Conservation (phyloP, 2,329 filamentous ascomycete genomes). For the Salinomyces thailandicus region DNA sequence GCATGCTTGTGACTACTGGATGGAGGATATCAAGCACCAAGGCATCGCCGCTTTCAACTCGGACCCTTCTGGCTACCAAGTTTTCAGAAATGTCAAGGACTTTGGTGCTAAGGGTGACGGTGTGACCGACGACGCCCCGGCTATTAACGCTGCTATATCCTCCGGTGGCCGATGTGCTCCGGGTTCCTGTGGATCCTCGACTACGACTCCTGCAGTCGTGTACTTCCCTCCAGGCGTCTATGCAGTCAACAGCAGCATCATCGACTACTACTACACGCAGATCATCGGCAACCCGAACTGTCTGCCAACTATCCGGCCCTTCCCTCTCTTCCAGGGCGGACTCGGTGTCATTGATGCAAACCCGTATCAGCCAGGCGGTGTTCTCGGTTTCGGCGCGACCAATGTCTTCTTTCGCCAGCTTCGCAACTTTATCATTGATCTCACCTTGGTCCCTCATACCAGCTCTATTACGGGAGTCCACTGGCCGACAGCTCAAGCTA, state of each 20-base stretch:
- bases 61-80: conserved; percentile 30
- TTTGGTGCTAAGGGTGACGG: conserved; percentile 38
- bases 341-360: conserved; percentile 44
- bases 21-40: conserved; percentile 39
- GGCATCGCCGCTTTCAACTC: conserved; percentile 39
- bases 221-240: conserved; percentile 44
- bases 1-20: conserved; percentile 23
- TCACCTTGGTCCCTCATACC: conserved; percentile 38
- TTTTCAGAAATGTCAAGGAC: conserved; percentile 41
- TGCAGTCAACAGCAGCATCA: conserved; percentile 44
- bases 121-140: conserved; percentile 46
- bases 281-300: conserved; percentile 51
- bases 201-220: conserved; percentile 45
- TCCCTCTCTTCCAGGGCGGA: conserved; percentile 36
- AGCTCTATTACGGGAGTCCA: conserved; percentile 35
- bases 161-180: conserved; percentile 33
- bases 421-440: conserved; percentile 55
- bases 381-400: conserved; percentile 34
- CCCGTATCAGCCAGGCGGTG: conserved; percentile 35
- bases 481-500: conserved; percentile 38
- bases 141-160: conserved; percentile 39
- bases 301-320: conserved; percentile 45
- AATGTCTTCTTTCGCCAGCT: conserved; percentile 57
- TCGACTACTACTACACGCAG: conserved; percentile 54
- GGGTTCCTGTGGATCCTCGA: conserved; percentile 33